Conservation (phyloP, 768 basidiomycete species). For the Amanita exitialis region DNA sequence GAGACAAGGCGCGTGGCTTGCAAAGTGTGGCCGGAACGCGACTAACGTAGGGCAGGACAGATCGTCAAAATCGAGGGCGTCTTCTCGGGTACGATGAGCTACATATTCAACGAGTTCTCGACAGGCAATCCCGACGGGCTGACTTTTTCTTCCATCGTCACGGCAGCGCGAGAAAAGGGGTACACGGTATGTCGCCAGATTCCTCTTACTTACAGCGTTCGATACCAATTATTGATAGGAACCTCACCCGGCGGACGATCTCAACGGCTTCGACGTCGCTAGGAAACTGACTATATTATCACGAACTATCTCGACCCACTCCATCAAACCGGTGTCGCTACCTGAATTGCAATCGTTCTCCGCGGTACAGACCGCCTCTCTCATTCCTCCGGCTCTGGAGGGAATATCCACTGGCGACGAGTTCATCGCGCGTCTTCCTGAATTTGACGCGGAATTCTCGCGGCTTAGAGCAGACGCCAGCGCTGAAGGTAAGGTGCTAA, state of each 20-base stretch:
- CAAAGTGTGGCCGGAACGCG: not conserved
- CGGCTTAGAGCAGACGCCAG: conserved; percentile 70
- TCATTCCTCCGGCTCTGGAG: conserved; percentile 72
- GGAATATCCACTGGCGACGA: conserved; percentile 65
- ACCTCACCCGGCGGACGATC: conserved; percentile 94
- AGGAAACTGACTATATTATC: conserved; percentile 95
- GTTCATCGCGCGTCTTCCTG: conserved; percentile 71
- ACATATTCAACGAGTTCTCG: conserved; percentile 97
- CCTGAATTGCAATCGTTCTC: conserved; percentile 67
- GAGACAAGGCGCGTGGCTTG: conserved; percentile 61
- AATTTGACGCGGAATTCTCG: conserved; percentile 75
- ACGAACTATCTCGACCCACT: conserved; percentile 50
- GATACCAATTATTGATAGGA: conserved; percentile 35
- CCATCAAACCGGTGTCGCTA: conserved; percentile 23
- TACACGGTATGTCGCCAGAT: conserved; percentile 60
- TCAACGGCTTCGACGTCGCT: conserved; percentile 94
- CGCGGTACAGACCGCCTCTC: conserved; percentile 73
- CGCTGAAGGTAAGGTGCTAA: conserved; percentile 71
- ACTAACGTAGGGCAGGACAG: conserved; percentile 21
- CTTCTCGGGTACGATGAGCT: conserved; percentile 94
- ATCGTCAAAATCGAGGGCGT: conserved; percentile 93
- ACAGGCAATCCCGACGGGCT: conserved; percentile 59
- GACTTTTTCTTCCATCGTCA: conserved; percentile 83
- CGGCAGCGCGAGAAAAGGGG: conserved; percentile 80
- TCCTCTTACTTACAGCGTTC: not conserved